Conservation (phyloP, 169 alveolate genomes). For the Cryptosporidium tyzzeri region DNA sequence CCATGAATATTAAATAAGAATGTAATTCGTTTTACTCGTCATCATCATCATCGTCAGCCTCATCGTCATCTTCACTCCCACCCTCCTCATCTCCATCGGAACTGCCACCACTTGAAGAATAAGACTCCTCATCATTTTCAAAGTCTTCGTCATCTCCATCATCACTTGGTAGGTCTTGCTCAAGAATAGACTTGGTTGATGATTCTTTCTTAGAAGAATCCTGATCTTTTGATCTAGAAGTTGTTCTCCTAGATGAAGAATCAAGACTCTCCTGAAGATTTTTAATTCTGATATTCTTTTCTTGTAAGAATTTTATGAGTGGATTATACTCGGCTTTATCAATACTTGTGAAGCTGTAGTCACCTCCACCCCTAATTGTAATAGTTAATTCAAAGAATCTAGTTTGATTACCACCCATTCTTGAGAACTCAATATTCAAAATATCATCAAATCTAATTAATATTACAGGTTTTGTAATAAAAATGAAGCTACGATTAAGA, state of each 20-base stretch:
- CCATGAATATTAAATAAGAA: background rate
- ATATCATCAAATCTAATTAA: slow-evolving; percentile 94
- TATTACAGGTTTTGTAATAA: slow-evolving; percentile 96
- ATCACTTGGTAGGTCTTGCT: slow-evolving; percentile 83
- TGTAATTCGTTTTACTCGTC: slow-evolving; percentile 64
- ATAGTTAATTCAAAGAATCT: slow-evolving; percentile 94
- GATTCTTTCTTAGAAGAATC: slow-evolving; percentile 81
- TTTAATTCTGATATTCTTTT: slow-evolving; percentile 86
- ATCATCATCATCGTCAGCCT: slow-evolving; percentile 83
- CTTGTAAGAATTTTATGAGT: slow-evolving; percentile 82
- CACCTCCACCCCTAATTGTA: slow-evolving; percentile 88
- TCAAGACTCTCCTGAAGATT: slow-evolving; percentile 82
- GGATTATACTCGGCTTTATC: slow-evolving; percentile 92
- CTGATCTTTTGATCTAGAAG: slow-evolving; percentile 77
- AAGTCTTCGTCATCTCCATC: slow-evolving; percentile 81
- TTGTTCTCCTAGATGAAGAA: slow-evolving; percentile 69
- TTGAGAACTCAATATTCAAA: slow-evolving; percentile 92
- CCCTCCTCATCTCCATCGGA: slow-evolving; percentile 87
- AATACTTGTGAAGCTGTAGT: slow-evolving; percentile 92
- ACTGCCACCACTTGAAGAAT: slow-evolving; percentile 80
- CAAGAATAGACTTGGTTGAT: slow-evolving; percentile 81
- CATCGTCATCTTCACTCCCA: slow-evolving; percentile 88
- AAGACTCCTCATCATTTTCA: slow-evolving; percentile 83
- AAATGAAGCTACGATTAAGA: slow-evolving; percentile 92
- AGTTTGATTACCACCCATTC: slow-evolving; percentile 93